These are phyloP conservation scores for Crucibulum laeve DNA, from an alignment of 768 basidiomycete species.

Conservation along the genomic window DNA sequence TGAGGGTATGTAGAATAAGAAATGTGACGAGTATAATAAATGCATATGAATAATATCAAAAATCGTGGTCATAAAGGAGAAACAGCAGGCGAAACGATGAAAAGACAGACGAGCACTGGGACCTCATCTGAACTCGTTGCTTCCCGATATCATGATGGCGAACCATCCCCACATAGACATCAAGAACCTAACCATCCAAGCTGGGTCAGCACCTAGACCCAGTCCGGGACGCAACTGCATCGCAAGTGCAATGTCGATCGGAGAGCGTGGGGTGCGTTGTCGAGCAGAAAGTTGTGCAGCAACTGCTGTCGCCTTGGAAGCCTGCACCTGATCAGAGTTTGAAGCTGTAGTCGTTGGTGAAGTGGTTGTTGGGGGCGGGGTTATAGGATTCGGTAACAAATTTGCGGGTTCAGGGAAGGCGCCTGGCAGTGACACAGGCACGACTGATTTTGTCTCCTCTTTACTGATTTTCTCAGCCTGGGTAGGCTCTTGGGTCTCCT, in stretches of 20 bases:
- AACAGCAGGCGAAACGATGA: too few species aligned
- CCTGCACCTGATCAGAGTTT: slow-evolving; percentile 3
- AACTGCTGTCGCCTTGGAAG: slow-evolving; percentile 2
- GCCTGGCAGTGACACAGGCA: background rate
- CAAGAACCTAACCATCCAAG: slow-evolving; percentile 76
- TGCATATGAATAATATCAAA: too few species aligned
- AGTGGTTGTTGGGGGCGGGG: background rate
- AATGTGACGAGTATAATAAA: too few species aligned
- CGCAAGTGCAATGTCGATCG: slow-evolving; percentile 66
- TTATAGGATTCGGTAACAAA: background rate
- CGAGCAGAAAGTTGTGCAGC: slow-evolving; percentile 1
- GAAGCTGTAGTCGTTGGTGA: slow-evolving; percentile 1
- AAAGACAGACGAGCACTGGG: too few species aligned
- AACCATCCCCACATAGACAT: slow-evolving; percentile 82
- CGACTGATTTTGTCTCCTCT: background rate
- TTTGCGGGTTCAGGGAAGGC: background rate
- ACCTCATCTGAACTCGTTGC: slow-evolving; percentile 19
- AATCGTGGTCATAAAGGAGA: too few species aligned
- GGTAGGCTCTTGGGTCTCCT: too few species aligned
- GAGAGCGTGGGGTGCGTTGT: slow-evolving; percentile 27
- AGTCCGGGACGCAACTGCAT: slow-evolving; percentile 76
- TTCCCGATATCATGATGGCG: slow-evolving; percentile 49
- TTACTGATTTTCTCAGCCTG: slow-evolving; percentile 1
- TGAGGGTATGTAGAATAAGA: too few species aligned
- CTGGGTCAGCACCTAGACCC: slow-evolving; percentile 66